Conservation (phyloP, 108 stramenopile genomes). For the Aureococcus anophagefferens region DNA sequence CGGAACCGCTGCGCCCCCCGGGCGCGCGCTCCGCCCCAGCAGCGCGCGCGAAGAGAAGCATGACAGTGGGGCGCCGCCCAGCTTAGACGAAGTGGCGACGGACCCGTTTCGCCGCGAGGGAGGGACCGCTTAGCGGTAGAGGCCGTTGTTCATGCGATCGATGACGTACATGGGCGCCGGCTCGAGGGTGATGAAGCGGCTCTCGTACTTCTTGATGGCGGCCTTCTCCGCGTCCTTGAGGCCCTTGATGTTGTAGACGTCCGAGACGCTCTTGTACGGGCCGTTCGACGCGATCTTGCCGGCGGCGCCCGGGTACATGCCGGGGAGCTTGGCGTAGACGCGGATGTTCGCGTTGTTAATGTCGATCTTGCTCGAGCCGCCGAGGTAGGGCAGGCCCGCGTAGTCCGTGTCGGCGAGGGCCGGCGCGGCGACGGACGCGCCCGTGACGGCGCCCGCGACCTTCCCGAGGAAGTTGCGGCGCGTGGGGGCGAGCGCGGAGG, state of each 20-base stretch:
- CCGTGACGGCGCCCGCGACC: not conserved
- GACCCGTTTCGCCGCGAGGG: too few species aligned
- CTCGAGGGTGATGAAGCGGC: constrained; percentile 64
- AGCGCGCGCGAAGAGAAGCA: too few species aligned
- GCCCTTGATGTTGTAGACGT: constrained; percentile 86
- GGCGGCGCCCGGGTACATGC: constrained; percentile 88
- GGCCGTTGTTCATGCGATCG: constrained; percentile 86
- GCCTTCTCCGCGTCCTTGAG: constrained; percentile 77
- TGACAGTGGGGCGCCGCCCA: too few species aligned
- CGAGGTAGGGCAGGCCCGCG: constrained; percentile 8
- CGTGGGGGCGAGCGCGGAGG: not conserved
- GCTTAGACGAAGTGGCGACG: too few species aligned
- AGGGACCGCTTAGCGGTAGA: constrained; percentile 87
- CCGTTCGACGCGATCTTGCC: constrained; percentile 91
- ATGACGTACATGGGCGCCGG: constrained; percentile 47
- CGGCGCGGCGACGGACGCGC: not conserved
- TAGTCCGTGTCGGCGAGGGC: constrained; percentile 7
- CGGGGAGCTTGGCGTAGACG: constrained; percentile 86
- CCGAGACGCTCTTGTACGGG: constrained; percentile 82
- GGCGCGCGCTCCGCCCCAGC: too few species aligned
- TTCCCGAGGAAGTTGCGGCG: not conserved
- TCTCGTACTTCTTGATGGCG: constrained; percentile 92
- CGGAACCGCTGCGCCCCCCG: too few species aligned
- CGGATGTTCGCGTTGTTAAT: constrained; percentile 97
- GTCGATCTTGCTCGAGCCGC: constrained; percentile 36